These are phyloP conservation scores for Daedaleopsis nitida DNA, from an alignment of 768 basidiomycete species.

Conservation along the genomic window DNA sequence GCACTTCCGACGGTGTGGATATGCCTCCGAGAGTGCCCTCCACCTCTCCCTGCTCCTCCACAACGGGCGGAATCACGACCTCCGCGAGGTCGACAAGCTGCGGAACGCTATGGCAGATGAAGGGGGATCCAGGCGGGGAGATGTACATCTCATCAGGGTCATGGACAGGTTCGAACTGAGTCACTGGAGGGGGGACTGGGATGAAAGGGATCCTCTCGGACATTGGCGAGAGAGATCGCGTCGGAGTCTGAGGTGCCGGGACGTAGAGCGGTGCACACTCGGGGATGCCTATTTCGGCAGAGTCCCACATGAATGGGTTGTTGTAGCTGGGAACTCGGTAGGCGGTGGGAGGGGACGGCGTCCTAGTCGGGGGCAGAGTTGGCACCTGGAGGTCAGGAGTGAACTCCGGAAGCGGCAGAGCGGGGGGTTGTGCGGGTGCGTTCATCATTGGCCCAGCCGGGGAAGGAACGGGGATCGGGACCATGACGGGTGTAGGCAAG, in stretches of 20 bases:
- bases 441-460: neutral
- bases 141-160: neutral
- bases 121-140: too few relatives aligned
- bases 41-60: neutral
- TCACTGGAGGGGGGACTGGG: too few relatives aligned
- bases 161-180: neutral
- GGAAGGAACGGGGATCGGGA: neutral
- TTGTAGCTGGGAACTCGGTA: neutral
- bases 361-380: neutral
- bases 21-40: constrained; percentile 14
- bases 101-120: neutral
- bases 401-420: constrained; percentile 14
- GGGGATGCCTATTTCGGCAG: neutral
- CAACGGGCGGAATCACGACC: neutral
- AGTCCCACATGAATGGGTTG: neutral
- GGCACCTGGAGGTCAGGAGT: constrained; percentile 3
- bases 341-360: neutral
- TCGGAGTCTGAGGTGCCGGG: too few relatives aligned
- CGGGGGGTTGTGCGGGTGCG: constrained; percentile 7
- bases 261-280: too few relatives aligned
- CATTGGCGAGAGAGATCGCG: too few relatives aligned
- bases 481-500: neutral
- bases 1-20: constrained; percentile 23
- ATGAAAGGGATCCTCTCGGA: neutral
- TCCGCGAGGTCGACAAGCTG: constrained; percentile 24